Evolutionary conservation across 345 rosid genomes (phyloP).

Genomic region (Cardamine occulta): DNA sequence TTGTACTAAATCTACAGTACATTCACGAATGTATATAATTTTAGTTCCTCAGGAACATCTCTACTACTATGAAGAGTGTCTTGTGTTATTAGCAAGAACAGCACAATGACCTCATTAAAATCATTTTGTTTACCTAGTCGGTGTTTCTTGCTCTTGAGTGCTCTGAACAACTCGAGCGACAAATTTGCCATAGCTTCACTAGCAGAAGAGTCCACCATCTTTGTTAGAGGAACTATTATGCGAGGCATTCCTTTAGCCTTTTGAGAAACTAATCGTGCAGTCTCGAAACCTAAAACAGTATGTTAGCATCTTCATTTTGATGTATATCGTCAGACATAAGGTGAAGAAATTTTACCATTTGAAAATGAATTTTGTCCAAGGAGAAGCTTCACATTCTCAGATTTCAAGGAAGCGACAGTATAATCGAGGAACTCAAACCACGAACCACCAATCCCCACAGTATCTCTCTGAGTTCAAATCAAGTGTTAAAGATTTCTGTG

Average conservation of each 20-base stretch:
- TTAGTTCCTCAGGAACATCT: background rate
- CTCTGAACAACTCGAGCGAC: constrained; percentile 63
- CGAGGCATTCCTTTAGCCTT: constrained; percentile 94
- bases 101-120: background rate
- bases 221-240: constrained; percentile 57
- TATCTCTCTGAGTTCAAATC: constrained; percentile 67
- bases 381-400: constrained; percentile 76
- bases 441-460: constrained; percentile 79
- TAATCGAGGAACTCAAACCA: constrained; percentile 87
- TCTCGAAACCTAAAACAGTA: constrained; percentile 51
- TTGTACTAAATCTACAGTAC: too few relatives aligned
- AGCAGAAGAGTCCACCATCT: constrained; percentile 61
- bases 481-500: background rate
- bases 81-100: constrained; percentile 3
- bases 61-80: constrained; percentile 3
- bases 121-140: constrained; percentile 53
- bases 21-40: too few relatives aligned
- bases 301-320: background rate
- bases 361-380: constrained; percentile 48
- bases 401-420: constrained; percentile 62
- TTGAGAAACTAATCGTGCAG: constrained; percentile 75
- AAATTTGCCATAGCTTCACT: constrained; percentile 63
- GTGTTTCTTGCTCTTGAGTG: constrained; percentile 53
- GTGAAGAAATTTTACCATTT: constrained; percentile 44
- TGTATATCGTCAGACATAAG: background rate